Evolutionary conservation across 1,139 yeast genomes (phyloP).

Genomic region (Yamadazyma membranifaciens): DNA sequence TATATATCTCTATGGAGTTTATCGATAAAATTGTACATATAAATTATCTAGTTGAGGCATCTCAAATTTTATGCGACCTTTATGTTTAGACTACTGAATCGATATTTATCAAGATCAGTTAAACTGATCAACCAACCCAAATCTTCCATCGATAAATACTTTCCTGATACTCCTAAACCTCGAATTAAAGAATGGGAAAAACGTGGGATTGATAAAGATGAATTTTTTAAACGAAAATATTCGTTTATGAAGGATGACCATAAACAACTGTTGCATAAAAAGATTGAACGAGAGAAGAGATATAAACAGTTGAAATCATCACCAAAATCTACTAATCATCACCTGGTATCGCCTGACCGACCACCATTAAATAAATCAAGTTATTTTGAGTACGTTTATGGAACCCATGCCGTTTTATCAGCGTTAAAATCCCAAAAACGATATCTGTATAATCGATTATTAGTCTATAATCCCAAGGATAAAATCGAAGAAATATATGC

Average conservation of each 20-base stretch:
- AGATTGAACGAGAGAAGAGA: conserved; percentile 37
- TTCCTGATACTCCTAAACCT: conserved; percentile 10
- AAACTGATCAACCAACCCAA: conserved; percentile 6
- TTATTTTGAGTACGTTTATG: conserved; percentile 67
- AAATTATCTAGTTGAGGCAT: neutral
- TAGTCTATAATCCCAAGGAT: conserved; percentile 43
- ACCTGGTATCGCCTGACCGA: conserved; percentile 8
- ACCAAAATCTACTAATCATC: neutral
- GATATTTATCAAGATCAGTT: conserved; percentile 15
- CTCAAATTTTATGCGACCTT: conserved; percentile 1
- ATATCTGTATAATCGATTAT: conserved; percentile 49
- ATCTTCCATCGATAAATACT: conserved; percentile 12
- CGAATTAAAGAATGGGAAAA: conserved; percentile 39
- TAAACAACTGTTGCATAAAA: conserved; percentile 28
- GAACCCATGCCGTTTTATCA: conserved; percentile 73
- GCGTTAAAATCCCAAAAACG: conserved; percentile 62
- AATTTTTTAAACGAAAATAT: conserved; percentile 41
- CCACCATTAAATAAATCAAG: conserved; percentile 32
- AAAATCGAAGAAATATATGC: conserved; percentile 34
- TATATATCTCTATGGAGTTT: too few relatives aligned
- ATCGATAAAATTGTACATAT: neutral
- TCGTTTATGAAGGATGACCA: conserved; percentile 27
- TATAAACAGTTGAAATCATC: conserved; percentile 19
- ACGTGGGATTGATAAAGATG: conserved; percentile 37
- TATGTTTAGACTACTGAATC: conserved; percentile 3